Evolutionary conservation across 2,329 filamentous ascomycete genomes (phyloP).

Genomic region (Colletotrichum sojae): DNA sequence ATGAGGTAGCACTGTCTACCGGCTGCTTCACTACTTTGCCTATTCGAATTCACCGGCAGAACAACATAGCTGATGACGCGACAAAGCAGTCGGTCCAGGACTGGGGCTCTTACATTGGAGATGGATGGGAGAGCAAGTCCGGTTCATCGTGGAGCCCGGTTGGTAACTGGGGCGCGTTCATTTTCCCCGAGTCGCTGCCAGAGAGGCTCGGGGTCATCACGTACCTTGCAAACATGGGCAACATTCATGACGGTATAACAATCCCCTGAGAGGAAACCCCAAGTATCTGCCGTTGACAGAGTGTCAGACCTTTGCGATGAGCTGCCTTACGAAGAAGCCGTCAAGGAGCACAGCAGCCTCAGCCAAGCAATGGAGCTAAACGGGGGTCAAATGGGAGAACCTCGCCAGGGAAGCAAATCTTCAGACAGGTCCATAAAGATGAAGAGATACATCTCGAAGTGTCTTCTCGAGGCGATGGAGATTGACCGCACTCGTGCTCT

Average conservation of each 20-base stretch:
- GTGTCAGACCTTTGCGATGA: slow-evolving; percentile 17
- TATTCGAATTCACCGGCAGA: slow-evolving; percentile 24
- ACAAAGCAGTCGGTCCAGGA: slow-evolving; percentile 18
- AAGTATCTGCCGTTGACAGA: not conserved
- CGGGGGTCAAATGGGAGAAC: not conserved
- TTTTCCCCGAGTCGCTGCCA: slow-evolving; percentile 25
- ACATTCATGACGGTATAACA: slow-evolving; percentile 26
- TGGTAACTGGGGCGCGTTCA: slow-evolving; percentile 29
- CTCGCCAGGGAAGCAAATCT: not conserved
- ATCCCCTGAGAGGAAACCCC: too few relatives aligned
- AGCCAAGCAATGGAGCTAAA: slow-evolving; percentile 12
- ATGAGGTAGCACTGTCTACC: slow-evolving; percentile 14
- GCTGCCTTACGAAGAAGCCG: slow-evolving; percentile 16
- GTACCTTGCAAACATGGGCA: slow-evolving; percentile 26
- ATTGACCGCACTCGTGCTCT: slow-evolving; percentile 17
- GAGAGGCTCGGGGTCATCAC: slow-evolving; percentile 19
- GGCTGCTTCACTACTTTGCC: slow-evolving; percentile 27
- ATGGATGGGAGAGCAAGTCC: slow-evolving; percentile 25
- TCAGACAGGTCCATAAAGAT: slow-evolving; percentile 12
- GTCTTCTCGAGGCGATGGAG: slow-evolving; percentile 11
- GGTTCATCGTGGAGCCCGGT: slow-evolving; percentile 25
- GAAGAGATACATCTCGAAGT: slow-evolving; percentile 22
- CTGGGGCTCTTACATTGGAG: slow-evolving; percentile 6
- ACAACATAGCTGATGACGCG: slow-evolving; percentile 25
- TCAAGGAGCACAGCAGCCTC: slow-evolving; percentile 17